Conservation (phyloP, 2,329 filamentous ascomycete genomes). For the Fusarium denticulatum region DNA sequence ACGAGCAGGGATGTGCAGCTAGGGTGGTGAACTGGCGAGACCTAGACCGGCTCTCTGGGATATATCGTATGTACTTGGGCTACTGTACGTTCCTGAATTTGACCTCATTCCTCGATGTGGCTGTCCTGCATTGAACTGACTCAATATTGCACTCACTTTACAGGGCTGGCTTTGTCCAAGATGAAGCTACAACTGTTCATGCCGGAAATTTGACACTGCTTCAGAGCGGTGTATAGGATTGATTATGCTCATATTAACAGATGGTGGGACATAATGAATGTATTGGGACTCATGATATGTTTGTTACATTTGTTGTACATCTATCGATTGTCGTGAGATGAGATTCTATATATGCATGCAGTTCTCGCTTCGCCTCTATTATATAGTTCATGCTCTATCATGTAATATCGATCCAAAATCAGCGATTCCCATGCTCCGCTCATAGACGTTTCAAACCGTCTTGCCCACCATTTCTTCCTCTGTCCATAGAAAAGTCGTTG, state of each 20-base stretch:
- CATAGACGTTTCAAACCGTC: neutral
- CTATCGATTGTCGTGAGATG: conserved; percentile 28
- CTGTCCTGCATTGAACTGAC: neutral
- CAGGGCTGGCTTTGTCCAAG: conserved; percentile 1
- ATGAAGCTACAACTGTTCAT: neutral
- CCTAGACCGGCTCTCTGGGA: conserved; percentile 5
- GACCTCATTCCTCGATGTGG: neutral
- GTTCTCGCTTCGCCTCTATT: conserved; percentile 1
- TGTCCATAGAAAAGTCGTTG: neutral
- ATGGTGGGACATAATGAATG: neutral
- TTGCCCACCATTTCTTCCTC: conserved; percentile 6
- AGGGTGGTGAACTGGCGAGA: conserved; percentile 4
- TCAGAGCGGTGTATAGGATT: neutral
- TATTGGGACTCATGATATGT: neutral
- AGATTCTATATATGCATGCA: conserved; percentile 36
- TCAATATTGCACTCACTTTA: neutral
- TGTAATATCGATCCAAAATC: conserved; percentile 7
- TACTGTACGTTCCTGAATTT: conserved; percentile 1
- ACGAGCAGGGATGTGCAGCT: conserved; percentile 19
- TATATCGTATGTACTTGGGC: neutral
- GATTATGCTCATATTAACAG: neutral
- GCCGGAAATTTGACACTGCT: neutral
- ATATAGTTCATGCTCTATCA: conserved; percentile 8
- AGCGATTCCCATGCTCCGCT: conserved; percentile 11
- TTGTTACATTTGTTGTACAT: conserved; percentile 15